Evolutionary conservation across 768 basidiomycete genomes (phyloP).

Genomic region (Boletus coccyginus): DNA sequence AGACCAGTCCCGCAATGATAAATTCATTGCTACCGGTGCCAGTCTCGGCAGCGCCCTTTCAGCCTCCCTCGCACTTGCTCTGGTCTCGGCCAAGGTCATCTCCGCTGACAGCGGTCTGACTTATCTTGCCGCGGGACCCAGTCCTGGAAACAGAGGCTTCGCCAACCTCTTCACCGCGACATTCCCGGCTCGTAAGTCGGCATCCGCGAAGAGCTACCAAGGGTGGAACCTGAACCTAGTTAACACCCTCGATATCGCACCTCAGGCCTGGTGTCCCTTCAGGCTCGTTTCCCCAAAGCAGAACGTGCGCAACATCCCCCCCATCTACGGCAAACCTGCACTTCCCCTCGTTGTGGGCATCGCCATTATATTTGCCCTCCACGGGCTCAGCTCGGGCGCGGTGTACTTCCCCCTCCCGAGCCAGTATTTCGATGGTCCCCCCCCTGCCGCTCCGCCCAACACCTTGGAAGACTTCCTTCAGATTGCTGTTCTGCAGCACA

Average conservation of each 20-base stretch:
- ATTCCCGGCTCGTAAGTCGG: not conserved
- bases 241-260: constrained; percentile 13
- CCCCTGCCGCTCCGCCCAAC: not conserved
- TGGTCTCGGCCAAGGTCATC: not conserved
- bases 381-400: not conserved
- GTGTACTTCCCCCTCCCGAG: constrained; percentile 8
- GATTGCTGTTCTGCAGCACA: not conserved
- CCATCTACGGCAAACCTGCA: constrained; percentile 8
- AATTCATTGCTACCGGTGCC: constrained; percentile 9
- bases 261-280: constrained; percentile 10
- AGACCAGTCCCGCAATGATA: not conserved
- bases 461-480: not conserved
- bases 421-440: not conserved
- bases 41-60: constrained; percentile 12
- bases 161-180: not conserved
- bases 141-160: constrained; percentile 9
- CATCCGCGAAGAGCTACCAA: not conserved
- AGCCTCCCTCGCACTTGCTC: constrained; percentile 12
- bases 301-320: constrained; percentile 13
- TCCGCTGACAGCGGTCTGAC: constrained; percentile 37
- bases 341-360: not conserved
- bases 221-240: constrained; percentile 20
- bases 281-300: not conserved
- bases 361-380: not conserved
- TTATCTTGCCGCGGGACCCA: constrained; percentile 9